A percentile compares a stretch with the other conserved stretches of the same genome.
phyloP scores from a whole-genome alignment of 1,139 yeast genomes.

The Geotrichum klebahnii region DNA sequence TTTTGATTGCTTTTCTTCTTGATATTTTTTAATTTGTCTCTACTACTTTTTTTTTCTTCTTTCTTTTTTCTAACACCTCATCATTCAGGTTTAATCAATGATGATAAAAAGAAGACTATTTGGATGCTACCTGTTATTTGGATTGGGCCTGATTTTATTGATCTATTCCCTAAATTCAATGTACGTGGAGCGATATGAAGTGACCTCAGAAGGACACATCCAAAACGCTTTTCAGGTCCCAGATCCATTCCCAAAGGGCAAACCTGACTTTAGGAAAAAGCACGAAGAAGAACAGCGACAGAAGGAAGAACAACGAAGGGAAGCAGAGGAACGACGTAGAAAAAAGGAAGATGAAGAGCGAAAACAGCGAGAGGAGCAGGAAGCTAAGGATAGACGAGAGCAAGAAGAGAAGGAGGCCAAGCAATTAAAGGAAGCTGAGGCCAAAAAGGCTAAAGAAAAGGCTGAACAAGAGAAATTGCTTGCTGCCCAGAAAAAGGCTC shows the following conservation, averaged over 20 bases:
- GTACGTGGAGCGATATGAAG: conserved; percentile 20
- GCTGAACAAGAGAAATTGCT: conserved; percentile 32
- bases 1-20: conserved; percentile 30
- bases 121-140: conserved; percentile 20
- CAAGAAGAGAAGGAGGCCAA: neutral
- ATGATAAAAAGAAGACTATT: conserved; percentile 22
- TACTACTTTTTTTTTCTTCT: neutral
- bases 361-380: conserved; percentile 1
- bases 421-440: conserved; percentile 2
- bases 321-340: conserved; percentile 1
- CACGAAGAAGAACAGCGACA: conserved; percentile 18
- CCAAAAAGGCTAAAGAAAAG: conserved; percentile 31
- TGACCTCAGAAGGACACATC: conserved; percentile 17
- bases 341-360: conserved; percentile 6
- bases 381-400: neutral
- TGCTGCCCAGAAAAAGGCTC: conserved; percentile 14
- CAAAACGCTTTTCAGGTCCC: conserved; percentile 19
- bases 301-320: conserved; percentile 1
- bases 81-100: neutral
- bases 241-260: conserved; percentile 23
- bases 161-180: conserved; percentile 21
- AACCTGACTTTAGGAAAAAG: conserved; percentile 21
- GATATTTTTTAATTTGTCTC: conserved; percentile 23
- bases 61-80: neutral
- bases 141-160: conserved; percentile 17